Conservation (phyloP, 176 grass and related monocot species). For the Oryza longistaminata region DNA sequence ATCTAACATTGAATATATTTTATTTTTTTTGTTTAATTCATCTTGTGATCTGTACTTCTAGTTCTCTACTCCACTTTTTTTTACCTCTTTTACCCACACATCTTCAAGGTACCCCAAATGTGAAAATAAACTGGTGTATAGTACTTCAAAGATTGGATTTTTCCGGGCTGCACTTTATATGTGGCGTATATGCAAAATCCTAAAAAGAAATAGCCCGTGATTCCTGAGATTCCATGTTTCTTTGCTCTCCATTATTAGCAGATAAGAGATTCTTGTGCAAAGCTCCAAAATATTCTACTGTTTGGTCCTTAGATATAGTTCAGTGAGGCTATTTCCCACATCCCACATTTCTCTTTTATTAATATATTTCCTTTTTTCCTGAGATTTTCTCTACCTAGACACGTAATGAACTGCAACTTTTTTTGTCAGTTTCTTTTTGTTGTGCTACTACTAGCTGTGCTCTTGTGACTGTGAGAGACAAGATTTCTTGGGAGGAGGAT, state of each 20-base stretch:
- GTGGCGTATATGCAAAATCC: slow-evolving; percentile 30
- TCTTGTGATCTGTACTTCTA: slow-evolving; percentile 22
- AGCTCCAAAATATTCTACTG: slow-evolving; percentile 48
- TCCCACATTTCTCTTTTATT: not conserved
- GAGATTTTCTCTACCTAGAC: not conserved
- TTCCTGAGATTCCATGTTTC: slow-evolving; percentile 49
- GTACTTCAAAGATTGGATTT: slow-evolving; percentile 6
- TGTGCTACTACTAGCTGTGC: not conserved
- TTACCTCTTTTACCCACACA: not conserved
- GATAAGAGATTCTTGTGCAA: slow-evolving; percentile 55
- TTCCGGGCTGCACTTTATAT: not conserved
- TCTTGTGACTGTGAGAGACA: not conserved
- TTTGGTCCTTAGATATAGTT: slow-evolving; percentile 39
- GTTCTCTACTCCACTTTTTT: not conserved
- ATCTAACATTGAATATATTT: too few species aligned
- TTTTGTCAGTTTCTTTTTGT: slow-evolving; percentile 39
- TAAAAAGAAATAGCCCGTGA: slow-evolving; percentile 37
- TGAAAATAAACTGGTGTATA: slow-evolving; percentile 1
- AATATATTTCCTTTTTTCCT: not conserved
- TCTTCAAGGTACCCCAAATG: not conserved
- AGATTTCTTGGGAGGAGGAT: slow-evolving; percentile 31
- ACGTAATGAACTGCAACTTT: not conserved
- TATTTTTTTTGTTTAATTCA: too few species aligned
- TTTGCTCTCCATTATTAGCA: slow-evolving; percentile 45
- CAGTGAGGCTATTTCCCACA: slow-evolving; percentile 23